Evolutionary conservation across 208 protist genomes (phyloP).

Genomic region (Histomonas meleagridis): DNA sequence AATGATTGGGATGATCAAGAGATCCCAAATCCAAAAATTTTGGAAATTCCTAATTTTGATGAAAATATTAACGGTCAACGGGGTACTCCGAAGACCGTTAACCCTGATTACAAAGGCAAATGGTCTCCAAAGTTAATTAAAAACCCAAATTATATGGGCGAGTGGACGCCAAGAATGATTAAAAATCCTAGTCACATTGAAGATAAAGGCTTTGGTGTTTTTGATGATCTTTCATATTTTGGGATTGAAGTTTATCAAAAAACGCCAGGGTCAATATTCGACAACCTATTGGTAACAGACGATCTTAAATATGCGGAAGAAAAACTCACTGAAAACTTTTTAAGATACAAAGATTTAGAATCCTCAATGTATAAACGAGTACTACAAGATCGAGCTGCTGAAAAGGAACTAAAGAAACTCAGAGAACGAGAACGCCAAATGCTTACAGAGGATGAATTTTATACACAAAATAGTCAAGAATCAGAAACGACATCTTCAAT

Average conservation of each 20-base stretch:
- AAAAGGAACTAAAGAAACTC: not conserved
- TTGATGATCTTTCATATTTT: conserved; percentile 22
- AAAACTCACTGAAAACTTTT: not conserved
- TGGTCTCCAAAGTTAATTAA: conserved; percentile 55
- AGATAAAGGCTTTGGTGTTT: conserved; percentile 39
- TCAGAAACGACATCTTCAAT: not conserved
- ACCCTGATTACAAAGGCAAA: conserved; percentile 51
- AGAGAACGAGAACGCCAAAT: not conserved
- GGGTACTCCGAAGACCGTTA: conserved; percentile 46
- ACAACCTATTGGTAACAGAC: conserved; percentile 55
- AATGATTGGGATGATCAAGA: not conserved
- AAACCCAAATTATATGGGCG: conserved; percentile 55
- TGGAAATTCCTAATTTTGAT: conserved; percentile 45
- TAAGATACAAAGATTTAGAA: not conserved
- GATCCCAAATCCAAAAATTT: conserved; percentile 39
- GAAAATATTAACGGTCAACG: conserved; percentile 55
- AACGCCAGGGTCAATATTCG: conserved; percentile 52
- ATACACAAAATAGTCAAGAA: not conserved
- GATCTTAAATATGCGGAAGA: conserved; percentile 33
- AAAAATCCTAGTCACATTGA: conserved; percentile 52
- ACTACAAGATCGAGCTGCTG: not conserved
- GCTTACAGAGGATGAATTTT: not conserved
- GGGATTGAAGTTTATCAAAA: conserved; percentile 54
- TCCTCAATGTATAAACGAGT: not conserved
- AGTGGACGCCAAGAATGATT: conserved; percentile 47